Base-by-base conservation (phyloP, 495 filamentous ascomycete species). In the Letharia lupina region DNA sequence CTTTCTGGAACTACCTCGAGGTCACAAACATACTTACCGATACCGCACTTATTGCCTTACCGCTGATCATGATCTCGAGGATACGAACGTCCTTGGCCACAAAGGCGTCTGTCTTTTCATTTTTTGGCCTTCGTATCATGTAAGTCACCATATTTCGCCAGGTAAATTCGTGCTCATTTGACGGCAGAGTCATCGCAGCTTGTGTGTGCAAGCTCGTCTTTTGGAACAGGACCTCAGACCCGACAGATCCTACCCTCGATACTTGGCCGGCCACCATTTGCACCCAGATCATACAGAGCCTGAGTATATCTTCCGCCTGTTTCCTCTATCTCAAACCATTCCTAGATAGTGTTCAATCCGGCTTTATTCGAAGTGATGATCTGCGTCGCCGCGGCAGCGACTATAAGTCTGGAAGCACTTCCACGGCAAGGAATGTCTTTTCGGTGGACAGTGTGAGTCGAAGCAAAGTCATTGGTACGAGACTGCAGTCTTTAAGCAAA, bases 251-350 rank as follows among this genome's bases (percentile, higher is more conserved):
- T 2, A 73, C 76, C 3, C 68, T 67, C 40, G 69, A 71, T 66
- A 62, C 68, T 35, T 78, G 75, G 75, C 60, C 72, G 1, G 68
- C 73, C 20, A 67, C 70, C 10, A 63, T 79, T 35, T 72, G 71
- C 11, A 76, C 74, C n/a, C 76, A 77, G 44, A 71, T 77, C 41
- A 71, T 73, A 20, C 74, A 78, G 31, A 71, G 71, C 8, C 65
- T 79, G 6, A 77, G 77, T 54, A 75, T 80, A 7, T 68, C 78
- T 16, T 79, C 79, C 13, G 73, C 79, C 1, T 81, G 78, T 64
- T 72, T 76, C 0, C 78, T 80, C 0, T 80, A 81, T 57, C 76
- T 81, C 41, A 79, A 78, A 39, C 79, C 79, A 0, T 79, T 82
- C 68, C 69, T 81, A 15, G 75, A 79, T 31, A 77, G 73, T 50